Base-by-base conservation (phyloP, 306 rosid genomes). In the Mimosa bimucronata region DNA sequence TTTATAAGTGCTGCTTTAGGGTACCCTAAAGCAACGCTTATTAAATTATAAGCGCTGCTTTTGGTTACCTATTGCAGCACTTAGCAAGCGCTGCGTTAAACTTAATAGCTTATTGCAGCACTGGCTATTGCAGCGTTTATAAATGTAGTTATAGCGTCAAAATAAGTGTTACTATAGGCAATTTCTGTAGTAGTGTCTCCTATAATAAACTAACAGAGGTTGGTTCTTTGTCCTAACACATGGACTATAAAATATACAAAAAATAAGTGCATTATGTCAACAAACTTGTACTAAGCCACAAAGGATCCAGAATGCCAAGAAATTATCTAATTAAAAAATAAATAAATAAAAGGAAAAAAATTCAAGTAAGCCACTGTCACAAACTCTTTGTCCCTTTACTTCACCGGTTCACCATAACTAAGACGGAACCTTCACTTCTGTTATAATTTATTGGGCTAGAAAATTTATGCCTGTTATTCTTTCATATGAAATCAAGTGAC, bases 381-480 rank as follows among this genome's bases (percentile, higher is more conserved):
- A 57, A 23, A 11, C 66, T 11, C 31, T 26, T 25, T 57, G 28
- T 57, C 34, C 15, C n/a, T n/a, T n/a, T n/a, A n/a, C 31, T 34
- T 73, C 16, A n/a, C 55, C n/a, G n/a, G n/a, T 30, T 15, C 69
- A 64, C 12, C 15, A 12, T 46, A 2, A 70, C 26, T 29, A 60
- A 34, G 78, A 11, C 38, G 37, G 61, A 71, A 77, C 23, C 23
- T 71, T 29, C 44, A 40, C 25, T 71, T 61, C 66, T 2, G 61
- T 61, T 29, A 58, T 29, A 68, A 44, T 29, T 15, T 67, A 58
- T 50, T 7, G 69, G 34, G 50, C 61, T 41, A 19, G 34, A 68
- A 78, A 61, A 15, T n/a, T 60, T 44, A 29, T 71, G 74, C 23
- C 72, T 19, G 34, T 62, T 25, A 73, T 44, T 18, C 66, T 45